These are phyloP conservation scores for Tagetes patula DNA, from an alignment of 129 eudicot species.

Conservation along the genomic window DNA sequence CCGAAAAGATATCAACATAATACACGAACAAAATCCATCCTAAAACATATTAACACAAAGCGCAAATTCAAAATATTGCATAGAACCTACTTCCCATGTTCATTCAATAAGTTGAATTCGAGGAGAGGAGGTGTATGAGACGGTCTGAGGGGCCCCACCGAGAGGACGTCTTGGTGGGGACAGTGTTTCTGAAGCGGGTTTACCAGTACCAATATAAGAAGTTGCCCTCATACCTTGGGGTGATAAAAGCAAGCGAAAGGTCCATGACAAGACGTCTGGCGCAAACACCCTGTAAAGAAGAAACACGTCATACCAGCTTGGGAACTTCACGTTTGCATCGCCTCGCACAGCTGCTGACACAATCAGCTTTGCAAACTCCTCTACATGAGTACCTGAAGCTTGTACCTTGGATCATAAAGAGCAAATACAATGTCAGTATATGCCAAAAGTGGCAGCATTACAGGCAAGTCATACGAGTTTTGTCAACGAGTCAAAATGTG, in stretches of 20 bases:
- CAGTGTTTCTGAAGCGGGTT: conserved; percentile 53
- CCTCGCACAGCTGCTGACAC: conserved; percentile 84
- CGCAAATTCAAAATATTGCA: neutral
- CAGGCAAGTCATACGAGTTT: neutral
- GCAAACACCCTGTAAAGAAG: conserved; percentile 78
- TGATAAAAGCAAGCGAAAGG: conserved; percentile 58
- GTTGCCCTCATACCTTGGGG: conserved; percentile 48
- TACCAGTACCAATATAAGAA: conserved; percentile 67
- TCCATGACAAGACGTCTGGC: conserved; percentile 77
- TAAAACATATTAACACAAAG: conserved; percentile 17
- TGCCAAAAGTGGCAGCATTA: neutral
- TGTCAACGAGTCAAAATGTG: neutral
- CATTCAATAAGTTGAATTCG: conserved; percentile 22
- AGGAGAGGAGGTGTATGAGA: conserved; percentile 21
- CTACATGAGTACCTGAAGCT: conserved; percentile 59
- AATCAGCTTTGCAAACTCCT: conserved; percentile 71
- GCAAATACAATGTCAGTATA: neutral
- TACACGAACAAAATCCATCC: conserved; percentile 5
- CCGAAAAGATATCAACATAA: conserved; percentile 18
- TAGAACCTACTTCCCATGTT: conserved; percentile 9
- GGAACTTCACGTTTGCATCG: conserved; percentile 69
- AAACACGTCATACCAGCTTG: conserved; percentile 86
- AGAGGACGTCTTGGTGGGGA: conserved; percentile 37
- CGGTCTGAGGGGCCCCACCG: neutral
- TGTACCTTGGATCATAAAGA: conserved; percentile 46